phyloP scores from a whole-genome alignment of 2,329 filamentous ascomycete species.

The Fusarium sp. region DNA sequence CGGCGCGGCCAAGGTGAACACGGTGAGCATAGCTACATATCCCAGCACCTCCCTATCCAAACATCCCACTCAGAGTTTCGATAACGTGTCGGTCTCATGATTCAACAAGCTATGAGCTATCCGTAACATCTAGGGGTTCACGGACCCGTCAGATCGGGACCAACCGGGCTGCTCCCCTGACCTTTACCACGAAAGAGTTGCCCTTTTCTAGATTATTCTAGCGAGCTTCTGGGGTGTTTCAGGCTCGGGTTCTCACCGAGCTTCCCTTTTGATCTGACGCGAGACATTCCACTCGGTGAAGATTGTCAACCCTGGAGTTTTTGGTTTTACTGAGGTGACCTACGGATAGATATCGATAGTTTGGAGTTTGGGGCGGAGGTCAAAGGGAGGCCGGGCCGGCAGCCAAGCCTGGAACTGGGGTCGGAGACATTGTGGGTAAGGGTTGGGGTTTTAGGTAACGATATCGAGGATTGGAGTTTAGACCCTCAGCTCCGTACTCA shows the following conservation, averaged over 20 bases:
- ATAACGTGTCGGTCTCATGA: slow-evolving; percentile 45
- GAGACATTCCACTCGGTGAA: slow-evolving; percentile 4
- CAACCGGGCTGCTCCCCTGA: slow-evolving; percentile 41
- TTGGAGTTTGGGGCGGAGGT: slow-evolving; percentile 4
- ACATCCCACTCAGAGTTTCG: slow-evolving; percentile 41
- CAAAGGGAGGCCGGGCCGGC: slow-evolving; percentile 39
- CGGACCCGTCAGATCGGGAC: slow-evolving; percentile 41
- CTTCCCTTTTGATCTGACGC: slow-evolving; percentile 13
- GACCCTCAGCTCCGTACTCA: slow-evolving; percentile 5
- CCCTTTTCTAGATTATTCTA: slow-evolving; percentile 25
- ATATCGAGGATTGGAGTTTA: slow-evolving; percentile 32
- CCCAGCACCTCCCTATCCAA: slow-evolving; percentile 23
- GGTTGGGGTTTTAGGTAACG: slow-evolving; percentile 36
- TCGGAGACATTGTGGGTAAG: slow-evolving; percentile 30
- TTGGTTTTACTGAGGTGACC: background rate
- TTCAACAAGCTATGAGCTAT: slow-evolving; percentile 28
- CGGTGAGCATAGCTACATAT: slow-evolving; percentile 24
- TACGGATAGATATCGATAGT: background rate
- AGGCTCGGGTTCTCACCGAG: slow-evolving; percentile 31
- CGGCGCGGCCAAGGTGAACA: slow-evolving; percentile 20
- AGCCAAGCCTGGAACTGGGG: slow-evolving; percentile 29
- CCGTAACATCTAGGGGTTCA: slow-evolving; percentile 9
- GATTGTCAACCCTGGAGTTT: background rate
- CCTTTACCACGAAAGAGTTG: slow-evolving; percentile 6
- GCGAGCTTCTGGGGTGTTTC: slow-evolving; percentile 37